These are phyloP conservation scores for Cicer yamashitae DNA, from an alignment of 306 rosid genomes.

Conservation along the genomic window DNA sequence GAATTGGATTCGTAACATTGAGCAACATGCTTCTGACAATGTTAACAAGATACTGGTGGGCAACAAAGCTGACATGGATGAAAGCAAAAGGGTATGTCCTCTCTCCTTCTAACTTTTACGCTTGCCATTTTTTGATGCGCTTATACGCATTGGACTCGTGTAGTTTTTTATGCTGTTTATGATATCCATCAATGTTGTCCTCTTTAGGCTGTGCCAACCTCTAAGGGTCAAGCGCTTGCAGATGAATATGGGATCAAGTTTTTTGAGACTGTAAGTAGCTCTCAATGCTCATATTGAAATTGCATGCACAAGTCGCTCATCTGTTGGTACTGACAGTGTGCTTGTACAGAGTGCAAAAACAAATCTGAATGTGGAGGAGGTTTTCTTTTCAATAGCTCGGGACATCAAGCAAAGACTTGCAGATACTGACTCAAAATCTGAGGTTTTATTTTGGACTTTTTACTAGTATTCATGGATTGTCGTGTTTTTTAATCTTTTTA, in stretches of 20 bases:
- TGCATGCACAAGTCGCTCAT: conserved; percentile 3
- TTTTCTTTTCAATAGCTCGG: conserved; percentile 94
- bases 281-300: conserved; percentile 35
- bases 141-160: conserved; percentile 1
- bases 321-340: conserved; percentile 44
- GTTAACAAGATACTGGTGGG: conserved; percentile 97
- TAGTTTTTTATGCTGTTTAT: conserved; percentile 34
- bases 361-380: conserved; percentile 93
- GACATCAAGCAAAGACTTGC: conserved; percentile 96
- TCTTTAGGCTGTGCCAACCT: conserved; percentile 89
- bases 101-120: conserved; percentile 2
- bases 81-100: conserved; percentile 85
- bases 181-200: conserved; percentile 37
- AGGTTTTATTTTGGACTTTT: conserved; percentile 54
- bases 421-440: conserved; percentile 86
- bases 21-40: conserved; percentile 98
- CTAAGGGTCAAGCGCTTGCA: conserved; percentile 96
- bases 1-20: conserved; percentile 99
- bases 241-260: conserved; percentile 95
- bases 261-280: conserved; percentile 86
- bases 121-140: conserved; percentile 27
- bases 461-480: conserved; percentile 35
- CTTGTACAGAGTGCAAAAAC: conserved; percentile 92
- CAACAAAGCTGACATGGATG: conserved; percentile 99
- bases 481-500: conserved; percentile 2